Evolutionary conservation across 2,329 filamentous ascomycete genomes (phyloP), one percentile per base, ranked within the genome.

Genomic region (Erysiphe neolycopersici): DNA sequence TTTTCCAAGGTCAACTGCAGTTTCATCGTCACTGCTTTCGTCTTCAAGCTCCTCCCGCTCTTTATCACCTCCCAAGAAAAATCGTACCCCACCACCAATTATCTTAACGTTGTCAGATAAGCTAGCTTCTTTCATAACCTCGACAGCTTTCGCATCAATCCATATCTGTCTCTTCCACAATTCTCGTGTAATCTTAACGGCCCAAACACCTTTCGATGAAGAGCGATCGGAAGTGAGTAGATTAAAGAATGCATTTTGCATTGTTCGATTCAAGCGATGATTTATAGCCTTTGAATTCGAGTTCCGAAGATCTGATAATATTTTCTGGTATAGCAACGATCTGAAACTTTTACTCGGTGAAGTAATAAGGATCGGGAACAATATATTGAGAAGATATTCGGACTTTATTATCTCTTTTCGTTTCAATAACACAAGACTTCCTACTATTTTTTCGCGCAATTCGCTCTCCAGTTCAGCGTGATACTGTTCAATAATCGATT

Each of bases 131-230:
- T 92, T 92, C 85, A 98, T 95, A 50, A 95, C 81, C 54, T 93
- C 84, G n/a, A 95, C 89, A 0, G 87, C 76, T 58, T 85, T 89
- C 1, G 84, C 73, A 54, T 98, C 89, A 10, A 80, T 83, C 89
- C 89, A 98, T 49, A 95, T 76, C 53, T 94, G 85, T 40, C 87
- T 72, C 61, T 85, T 92, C 89, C 89, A 98, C 55, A 98, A 65
- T 63, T 98, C 89, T 48, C 87, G 71, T 4, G 85, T 92, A 49
- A 98, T 71, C 60, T 94, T 94, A 47, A 94, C 83, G 3, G 89
- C 84, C 89, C 89, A 98, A 42, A 98, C 68, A 4, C 80, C 83
- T 55, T 92, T 89, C 1, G 81, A 69, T 0, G 84, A 91, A 9
- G 79, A 68, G 37, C 79, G 74, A 58, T 98, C 87, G 3, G 79